Evolutionary conservation across 768 basidiomycete species (phyloP).

Genomic region (Tricholoma flavovirens): DNA sequence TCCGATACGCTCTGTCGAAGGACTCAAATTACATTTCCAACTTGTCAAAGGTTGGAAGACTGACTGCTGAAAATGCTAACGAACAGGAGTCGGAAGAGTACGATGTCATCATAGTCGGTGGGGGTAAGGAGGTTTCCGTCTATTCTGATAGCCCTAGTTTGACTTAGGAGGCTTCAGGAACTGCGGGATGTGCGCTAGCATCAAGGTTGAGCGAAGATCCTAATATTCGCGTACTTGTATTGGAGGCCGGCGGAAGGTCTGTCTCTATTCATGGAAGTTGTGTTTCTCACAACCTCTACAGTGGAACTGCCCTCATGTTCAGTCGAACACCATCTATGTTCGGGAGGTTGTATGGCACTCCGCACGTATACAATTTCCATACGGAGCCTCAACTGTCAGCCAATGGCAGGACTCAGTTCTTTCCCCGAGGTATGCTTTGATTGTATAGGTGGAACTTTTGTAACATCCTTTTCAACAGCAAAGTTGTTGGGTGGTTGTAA

Average conservation of each 20-base stretch:
- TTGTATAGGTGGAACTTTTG: neutral
- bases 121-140: constrained; percentile 30
- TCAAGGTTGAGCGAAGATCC: constrained; percentile 53
- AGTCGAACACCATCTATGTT: constrained; percentile 40
- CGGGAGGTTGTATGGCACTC: constrained; percentile 31
- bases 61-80: constrained; percentile 3
- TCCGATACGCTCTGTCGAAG: constrained; percentile 18
- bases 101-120: constrained; percentile 50
- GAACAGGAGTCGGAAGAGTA: constrained; percentile 26
- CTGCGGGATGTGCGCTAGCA: constrained; percentile 55
- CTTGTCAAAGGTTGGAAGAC: constrained; percentile 19
- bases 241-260: constrained; percentile 59
- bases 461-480: constrained; percentile 25
- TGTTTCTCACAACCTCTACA: constrained; percentile 14
- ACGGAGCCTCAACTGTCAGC: constrained; percentile 53
- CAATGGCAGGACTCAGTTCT: constrained; percentile 40
- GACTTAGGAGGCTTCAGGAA: constrained; percentile 31
- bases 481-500: constrained; percentile 67
- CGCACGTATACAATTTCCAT: constrained; percentile 43
- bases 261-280: neutral
- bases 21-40: constrained; percentile 20
- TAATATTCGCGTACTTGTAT: constrained; percentile 42
- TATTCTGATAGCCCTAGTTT: neutral
- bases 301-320: constrained; percentile 34
- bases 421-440: constrained; percentile 55